Percentiles rank a stretch among this genome's conserved stretches.
Conservation (phyloP, 164 flowering plant species). For the Houttuynia cordata region DNA sequence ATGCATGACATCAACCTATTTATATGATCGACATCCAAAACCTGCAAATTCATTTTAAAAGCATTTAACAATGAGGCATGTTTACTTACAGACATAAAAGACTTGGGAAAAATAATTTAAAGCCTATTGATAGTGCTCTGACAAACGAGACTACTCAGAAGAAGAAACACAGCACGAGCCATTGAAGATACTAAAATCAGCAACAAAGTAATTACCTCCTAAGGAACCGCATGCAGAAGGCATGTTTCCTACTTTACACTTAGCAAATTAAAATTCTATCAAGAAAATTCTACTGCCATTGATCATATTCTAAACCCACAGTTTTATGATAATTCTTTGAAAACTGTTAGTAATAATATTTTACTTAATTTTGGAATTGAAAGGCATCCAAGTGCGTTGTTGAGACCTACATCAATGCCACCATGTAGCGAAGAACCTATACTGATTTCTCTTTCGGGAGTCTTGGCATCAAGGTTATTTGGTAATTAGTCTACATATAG, state of each 20-base stretch:
- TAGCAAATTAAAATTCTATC: not conserved
- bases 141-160: not conserved
- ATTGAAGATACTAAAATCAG: not conserved
- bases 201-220: not conserved
- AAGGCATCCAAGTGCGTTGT: no score
- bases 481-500: no score
- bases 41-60: slow-evolving; percentile 33
- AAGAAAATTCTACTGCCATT: not conserved
- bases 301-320: not conserved
- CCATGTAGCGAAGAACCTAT: no score
- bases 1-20: slow-evolving; percentile 85
- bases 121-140: not conserved
- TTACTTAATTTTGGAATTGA: no score
- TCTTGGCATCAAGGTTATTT: no score
- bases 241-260: not conserved
- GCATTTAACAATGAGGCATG: not conserved
- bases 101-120: not conserved
- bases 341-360: no score
- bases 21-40: slow-evolving; percentile 79
- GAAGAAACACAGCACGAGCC: not conserved
- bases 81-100: not conserved
- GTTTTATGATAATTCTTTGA: no score
- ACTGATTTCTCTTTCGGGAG: no score
- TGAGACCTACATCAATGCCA: no score
- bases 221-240: not conserved